Evolutionary conservation across 2,329 filamentous ascomycete species (phyloP).

Genomic region (Penicillium sclerotiorum): DNA sequence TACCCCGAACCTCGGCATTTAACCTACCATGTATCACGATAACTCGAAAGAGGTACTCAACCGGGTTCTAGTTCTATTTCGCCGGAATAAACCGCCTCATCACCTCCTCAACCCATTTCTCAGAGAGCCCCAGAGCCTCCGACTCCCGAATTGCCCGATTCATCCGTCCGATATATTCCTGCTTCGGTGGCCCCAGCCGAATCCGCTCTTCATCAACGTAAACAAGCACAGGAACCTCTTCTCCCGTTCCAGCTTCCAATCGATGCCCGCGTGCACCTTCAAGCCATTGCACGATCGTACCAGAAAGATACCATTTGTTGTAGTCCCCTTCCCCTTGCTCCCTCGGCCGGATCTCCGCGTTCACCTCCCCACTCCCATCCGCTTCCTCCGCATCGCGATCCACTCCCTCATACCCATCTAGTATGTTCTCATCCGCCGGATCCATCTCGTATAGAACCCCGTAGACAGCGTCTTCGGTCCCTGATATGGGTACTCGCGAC

Average conservation of each 20-base stretch:
- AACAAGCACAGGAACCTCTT: slow-evolving; percentile 35
- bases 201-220: slow-evolving; percentile 48
- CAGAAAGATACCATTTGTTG: slow-evolving; percentile 43
- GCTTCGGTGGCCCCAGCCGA: slow-evolving; percentile 32
- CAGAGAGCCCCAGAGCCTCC: slow-evolving; percentile 37
- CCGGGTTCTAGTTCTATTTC: slow-evolving; percentile 9
- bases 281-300: slow-evolving; percentile 35
- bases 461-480: slow-evolving; percentile 35
- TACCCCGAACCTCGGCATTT: not conserved
- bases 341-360: slow-evolving; percentile 25
- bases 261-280: no score
- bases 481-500: slow-evolving; percentile 24
- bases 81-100: slow-evolving; percentile 42
- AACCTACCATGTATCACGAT: no score
- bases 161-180: slow-evolving; percentile 47
- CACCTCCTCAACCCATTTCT: slow-evolving; percentile 40
- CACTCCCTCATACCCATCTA: slow-evolving; percentile 45
- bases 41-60: no score
- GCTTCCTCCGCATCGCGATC: slow-evolving; percentile 23
- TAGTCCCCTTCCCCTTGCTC: slow-evolving; percentile 39
- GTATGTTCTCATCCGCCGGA: slow-evolving; percentile 34
- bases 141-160: slow-evolving; percentile 46
- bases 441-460: slow-evolving; percentile 47
- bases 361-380: slow-evolving; percentile 7
- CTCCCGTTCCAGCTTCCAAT: no score